Evolutionary conservation across 805 yeast species (phyloP).

Genomic region (Zygosaccharomyces rouxii): DNA sequence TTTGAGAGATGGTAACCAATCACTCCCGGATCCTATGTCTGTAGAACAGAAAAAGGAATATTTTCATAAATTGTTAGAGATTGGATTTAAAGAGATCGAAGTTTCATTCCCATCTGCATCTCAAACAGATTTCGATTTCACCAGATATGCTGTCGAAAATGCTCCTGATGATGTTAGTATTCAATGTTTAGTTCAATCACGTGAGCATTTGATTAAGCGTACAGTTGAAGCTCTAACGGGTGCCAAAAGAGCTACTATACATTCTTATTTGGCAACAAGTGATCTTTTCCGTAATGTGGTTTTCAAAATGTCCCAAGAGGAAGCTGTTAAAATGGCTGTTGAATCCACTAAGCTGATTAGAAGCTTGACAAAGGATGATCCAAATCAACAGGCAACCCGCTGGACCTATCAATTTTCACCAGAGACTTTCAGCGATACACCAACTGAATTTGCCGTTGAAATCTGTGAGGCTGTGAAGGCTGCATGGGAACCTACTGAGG

Average conservation of each 20-base stretch:
- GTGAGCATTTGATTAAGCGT: slow-evolving; percentile 68
- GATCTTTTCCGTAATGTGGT: slow-evolving; percentile 73
- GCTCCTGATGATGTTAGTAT: slow-evolving; percentile 72
- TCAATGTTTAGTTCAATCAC: slow-evolving; percentile 72
- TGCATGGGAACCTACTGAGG: slow-evolving; percentile 76
- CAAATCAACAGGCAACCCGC: slow-evolving; percentile 53
- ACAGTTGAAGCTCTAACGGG: slow-evolving; percentile 71
- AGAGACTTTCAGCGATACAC: slow-evolving; percentile 73
- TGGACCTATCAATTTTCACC: slow-evolving; percentile 78
- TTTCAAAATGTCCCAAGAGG: slow-evolving; percentile 65
- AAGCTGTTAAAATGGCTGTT: slow-evolving; percentile 63
- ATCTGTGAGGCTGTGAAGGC: slow-evolving; percentile 75
- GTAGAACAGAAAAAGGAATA: slow-evolving; percentile 69
- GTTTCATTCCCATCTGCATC: slow-evolving; percentile 80
- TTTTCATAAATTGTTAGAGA: slow-evolving; percentile 64
- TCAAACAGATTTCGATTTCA: slow-evolving; percentile 77
- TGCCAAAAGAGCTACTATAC: slow-evolving; percentile 68
- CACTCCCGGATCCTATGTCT: slow-evolving; percentile 79
- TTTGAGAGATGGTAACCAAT: slow-evolving; percentile 76
- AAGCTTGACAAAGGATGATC: slow-evolving; percentile 71
- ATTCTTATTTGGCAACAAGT: slow-evolving; percentile 71
- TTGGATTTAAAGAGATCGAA: slow-evolving; percentile 78
- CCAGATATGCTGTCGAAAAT: slow-evolving; percentile 71
- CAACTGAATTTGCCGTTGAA: slow-evolving; percentile 66
- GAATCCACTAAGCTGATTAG: slow-evolving; percentile 65